Conservation (phyloP, 352 stramenopile species). For the Phytopythium montanum region DNA sequence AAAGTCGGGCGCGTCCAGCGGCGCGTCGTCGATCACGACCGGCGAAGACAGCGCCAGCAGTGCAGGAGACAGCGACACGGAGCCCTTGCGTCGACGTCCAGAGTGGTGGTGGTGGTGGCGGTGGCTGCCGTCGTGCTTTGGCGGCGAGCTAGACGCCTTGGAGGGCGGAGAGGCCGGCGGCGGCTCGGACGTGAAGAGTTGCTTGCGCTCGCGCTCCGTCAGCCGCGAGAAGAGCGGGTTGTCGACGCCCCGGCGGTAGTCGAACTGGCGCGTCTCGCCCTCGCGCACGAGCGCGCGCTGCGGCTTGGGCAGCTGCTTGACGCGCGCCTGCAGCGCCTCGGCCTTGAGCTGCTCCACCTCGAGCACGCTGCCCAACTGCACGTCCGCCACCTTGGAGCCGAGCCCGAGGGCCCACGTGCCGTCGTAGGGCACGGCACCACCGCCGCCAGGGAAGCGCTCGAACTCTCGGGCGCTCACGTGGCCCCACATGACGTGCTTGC, state of each 20-base stretch:
- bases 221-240: slow-evolving; percentile 80
- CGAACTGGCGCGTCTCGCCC: slow-evolving; percentile 78
- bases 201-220: slow-evolving; percentile 63
- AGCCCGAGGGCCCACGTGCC: slow-evolving; percentile 80
- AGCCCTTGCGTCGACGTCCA: slow-evolving; percentile 31
- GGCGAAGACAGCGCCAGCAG: slow-evolving; percentile 13
- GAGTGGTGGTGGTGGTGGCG: slow-evolving; percentile 12
- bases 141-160: slow-evolving; percentile 10
- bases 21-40: slow-evolving; percentile 17
- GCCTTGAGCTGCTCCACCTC: slow-evolving; percentile 57
- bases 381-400: slow-evolving; percentile 49
- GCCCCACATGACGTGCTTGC: slow-evolving; percentile 80
- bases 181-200: slow-evolving; percentile 51
- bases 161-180: slow-evolving; percentile 4
- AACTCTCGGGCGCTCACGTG: slow-evolving; percentile 70
- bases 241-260: slow-evolving; percentile 64
- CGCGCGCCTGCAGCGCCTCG: slow-evolving; percentile 46
- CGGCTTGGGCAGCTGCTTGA: slow-evolving; percentile 59
- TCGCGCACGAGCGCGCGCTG: slow-evolving; percentile 49
- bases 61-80: slow-evolving; percentile 19
- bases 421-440: slow-evolving; percentile 71
- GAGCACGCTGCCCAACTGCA: slow-evolving; percentile 66
- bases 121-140: slow-evolving; percentile 18
- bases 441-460: slow-evolving; percentile 72
- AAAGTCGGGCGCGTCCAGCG: slow-evolving; percentile 52